Base-by-base conservation (phyloP, 164 flowering plant species). In the Akebia trifoliata region DNA sequence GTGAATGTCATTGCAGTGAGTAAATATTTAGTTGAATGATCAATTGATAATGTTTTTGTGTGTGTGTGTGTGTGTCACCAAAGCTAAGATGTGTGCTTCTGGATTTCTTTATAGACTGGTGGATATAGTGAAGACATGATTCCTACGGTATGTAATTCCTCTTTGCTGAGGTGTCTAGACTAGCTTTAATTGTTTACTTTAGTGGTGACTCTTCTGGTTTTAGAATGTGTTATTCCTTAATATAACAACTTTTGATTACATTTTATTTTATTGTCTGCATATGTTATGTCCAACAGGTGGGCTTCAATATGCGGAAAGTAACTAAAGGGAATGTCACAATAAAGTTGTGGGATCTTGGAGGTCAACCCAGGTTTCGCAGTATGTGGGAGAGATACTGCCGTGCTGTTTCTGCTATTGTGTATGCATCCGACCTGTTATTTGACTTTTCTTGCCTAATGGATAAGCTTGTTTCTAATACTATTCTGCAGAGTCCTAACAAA, bases 381-480 rank as follows among this genome's bases (percentile, higher is more conserved):
- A 88, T 92, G 95, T 92, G 98, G 98, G 98, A 92, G 81, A 76
- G 98, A 69, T 92, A 92, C 56, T 89, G 98, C 28, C 98, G 96
- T 63, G 87, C 90, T 24, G 96, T 92, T 54, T 89, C 96, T 51
- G 96, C 98, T 62, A 85, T 87, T 52, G 88, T 86, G 90, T 84
- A 84, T 36, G 87, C 21, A 40, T 32, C 61, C 39, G n/a, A n/a
- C n/a, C n/a, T n/a, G n/a, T n/a, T 22, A 8, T n/a, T n/a, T n/a
- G n/a, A n/a, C 20, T 38, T 54, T 34, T 22, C 26, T 49, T 12
- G 21, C 44, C 32, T 32, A 28, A 31, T 28, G 8, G n/a, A 1
- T 38, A n/a, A 46, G 8, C 9, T n/a, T n/a, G n/a, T n/a, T n/a
- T n/a, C n/a, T n/a, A n/a, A n/a, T n/a, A n/a, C n/a, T n/a, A n/a